Evolutionary conservation across 1,139 yeast genomes (phyloP), one percentile per base, ranked within the genome.

Genomic region (Scheffersomyces segobiensis): DNA sequence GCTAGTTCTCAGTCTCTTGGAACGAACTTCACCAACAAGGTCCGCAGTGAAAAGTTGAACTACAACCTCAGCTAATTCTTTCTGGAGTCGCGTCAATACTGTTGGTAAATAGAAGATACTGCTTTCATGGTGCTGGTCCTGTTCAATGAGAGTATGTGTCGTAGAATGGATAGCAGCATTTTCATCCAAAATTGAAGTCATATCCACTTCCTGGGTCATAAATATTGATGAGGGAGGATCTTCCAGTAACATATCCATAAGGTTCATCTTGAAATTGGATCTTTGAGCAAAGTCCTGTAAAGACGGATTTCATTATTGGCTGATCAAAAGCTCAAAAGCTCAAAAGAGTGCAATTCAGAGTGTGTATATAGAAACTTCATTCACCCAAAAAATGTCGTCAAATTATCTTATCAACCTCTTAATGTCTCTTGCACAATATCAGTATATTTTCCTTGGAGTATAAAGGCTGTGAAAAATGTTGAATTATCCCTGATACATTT

Each of bases 91-190:
- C 0, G 91, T 82, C 54, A 86, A 75, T 1, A 80, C 76, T 0
- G 87, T 80, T 1, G 93, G 91, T 19, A 88, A 69, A 63, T 81
- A 79, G 64, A 77, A 82, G 0, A 84, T 76, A 10, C 74, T 74
- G 56, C 67, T 58, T 19, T 22, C 53, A 3, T 53, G 53, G 46
- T 18, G 52, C 50, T 50, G 50, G 17, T 17, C 53, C 17, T 50
- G 48, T 14, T 46, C 53, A 17, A 17, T 42, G 19, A 53, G 22
- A 12, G 22, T 18, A n/a, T 21, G n/a, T 20, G 22, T 51, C 52
- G 48, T 14, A 12, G 20, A 19, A 18, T 47, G 54, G 14, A 26
- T 32, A 21, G 14, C 14, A n/a, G 52, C 18, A 17, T 18, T 53
- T 50, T 54, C 53, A 5, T 54, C 54, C 19, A 54, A 52, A 42